Base-by-base conservation (phyloP, 129 eudicot genomes). In the Lactuca saligna region DNA sequence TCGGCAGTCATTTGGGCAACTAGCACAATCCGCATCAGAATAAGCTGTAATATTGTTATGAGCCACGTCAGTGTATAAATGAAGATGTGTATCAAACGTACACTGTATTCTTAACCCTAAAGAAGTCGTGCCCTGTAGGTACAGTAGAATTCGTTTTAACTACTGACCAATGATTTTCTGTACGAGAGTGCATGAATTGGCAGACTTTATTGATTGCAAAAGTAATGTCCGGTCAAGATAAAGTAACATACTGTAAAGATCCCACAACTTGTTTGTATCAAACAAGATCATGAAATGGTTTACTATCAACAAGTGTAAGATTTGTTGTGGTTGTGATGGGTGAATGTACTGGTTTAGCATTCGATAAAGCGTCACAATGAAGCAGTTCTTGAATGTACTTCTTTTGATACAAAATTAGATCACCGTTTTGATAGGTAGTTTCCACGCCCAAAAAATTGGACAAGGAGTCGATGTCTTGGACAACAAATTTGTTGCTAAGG, bases 171-270 rank as follows among this genome's bases (percentile, higher is more conserved):
- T 61, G 66, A 38, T 61, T 61, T 6, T 1, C 4, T 1, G 66
- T 61, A 1, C n/a, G 66, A 12, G 66, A 37, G 14, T 61, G 66
- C 66, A 61, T 61, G 6, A 61, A 61, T 8, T 61, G 32, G 25
- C 66, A 61, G 12, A 61, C 39, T 38, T 38, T 38, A 38, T 38
- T 38, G 5, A 38, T 1, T 4, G 8, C 44, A 38, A 38, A 38
- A 1, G 54, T 39, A 14, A 63, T 63, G 12, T 63, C 54, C 1
- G 57, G 57, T 0, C 57, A 55, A 4, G 57, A 25, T 10, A 65
- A 13, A 7, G 57, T 41, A 4, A 63, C 66, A 61, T 61, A 61
- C 41, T 61, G 33, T 35, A 61, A 12, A 2, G 32, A 14, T 2
- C 66, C 32, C n/a, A 61, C 66, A 12, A 61, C 8, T 14, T 61